Evolutionary conservation across 257 asterid species (phyloP), one percentile per base, ranked within the genome.

Genomic region (Scutellaria minor): DNA sequence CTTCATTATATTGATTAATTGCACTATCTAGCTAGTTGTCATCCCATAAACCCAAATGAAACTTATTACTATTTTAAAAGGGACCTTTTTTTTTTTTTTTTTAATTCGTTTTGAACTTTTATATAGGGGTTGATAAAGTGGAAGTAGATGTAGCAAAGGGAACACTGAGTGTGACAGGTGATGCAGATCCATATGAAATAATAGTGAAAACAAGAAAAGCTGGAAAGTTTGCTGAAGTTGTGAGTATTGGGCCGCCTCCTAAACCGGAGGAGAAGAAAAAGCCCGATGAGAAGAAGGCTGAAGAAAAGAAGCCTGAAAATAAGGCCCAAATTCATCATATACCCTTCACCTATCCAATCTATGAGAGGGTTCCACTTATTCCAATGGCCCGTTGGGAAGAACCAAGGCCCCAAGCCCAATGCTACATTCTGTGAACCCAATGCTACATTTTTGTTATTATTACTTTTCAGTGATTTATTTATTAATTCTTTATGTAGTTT

Each of bases 81-180:
- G 37, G 4, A 0, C 5, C 18, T 18, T 31, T 2, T 31, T 31
- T 54, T 54, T 6, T 18, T 14, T 14, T 53, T 53, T 24, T 14
- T 53, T 7, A 53, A 18, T 57, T 22, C 39, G 6, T 2, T 59
- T 2, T 56, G 8, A 44, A 44, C 3, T 44, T 2, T 59, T 12
- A 4, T 60, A 62, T 42, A 83, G 90, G 91, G n/a, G 79, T 86
- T 10, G 88, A 86, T 45, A 86, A 81, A 73, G 75, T 86, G 41
- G 91, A 83, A 82, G 46, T 83, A 0, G 91, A 83, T 68, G 87
- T 77, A 9, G 78, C 75, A 45, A 86, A 83, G 76, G 88, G 83
- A 12, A 77, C 72, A 1, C 20, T 86, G 54, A 83, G 76, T 7
- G 85, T 86, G 47, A 83, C 86, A 7, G 90, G 90, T 2, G 77